Percentiles rank a stretch among this genome's conserved stretches.
Evolutionary conservation across 257 asterid species (phyloP).

Genomic region (Plectranthus barbatus): DNA sequence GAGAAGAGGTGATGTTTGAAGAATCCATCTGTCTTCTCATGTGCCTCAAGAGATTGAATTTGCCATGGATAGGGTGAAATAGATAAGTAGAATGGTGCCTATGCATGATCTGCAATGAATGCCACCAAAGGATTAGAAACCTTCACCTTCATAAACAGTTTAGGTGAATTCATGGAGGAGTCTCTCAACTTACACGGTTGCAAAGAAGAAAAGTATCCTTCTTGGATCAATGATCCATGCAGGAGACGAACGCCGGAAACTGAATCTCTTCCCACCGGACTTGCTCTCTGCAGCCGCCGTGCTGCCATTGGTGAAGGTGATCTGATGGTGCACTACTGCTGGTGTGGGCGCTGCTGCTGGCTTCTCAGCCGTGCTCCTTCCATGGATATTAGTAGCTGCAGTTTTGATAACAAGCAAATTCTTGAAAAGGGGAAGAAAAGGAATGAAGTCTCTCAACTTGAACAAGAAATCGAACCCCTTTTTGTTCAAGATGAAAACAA

Average conservation of each 20-base stretch:
- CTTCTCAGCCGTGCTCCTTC: conserved; percentile 67
- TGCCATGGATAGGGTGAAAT: conserved; percentile 41
- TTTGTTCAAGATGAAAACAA: no score
- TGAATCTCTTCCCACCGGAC: conserved; percentile 27
- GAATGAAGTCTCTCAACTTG: no score
- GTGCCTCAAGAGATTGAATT: conserved; percentile 8
- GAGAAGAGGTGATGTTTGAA: conserved; percentile 1
- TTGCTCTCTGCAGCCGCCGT: conserved; percentile 29
- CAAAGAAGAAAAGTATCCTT: conserved; percentile 68
- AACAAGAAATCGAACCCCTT: no score
- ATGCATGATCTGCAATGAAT: conserved; percentile 43
- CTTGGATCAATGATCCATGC: conserved; percentile 32
- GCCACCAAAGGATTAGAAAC: background rate
- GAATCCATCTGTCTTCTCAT: conserved; percentile 14
- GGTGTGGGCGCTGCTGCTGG: conserved; percentile 20
- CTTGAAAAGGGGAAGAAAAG: no score
- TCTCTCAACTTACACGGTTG: conserved; percentile 49
- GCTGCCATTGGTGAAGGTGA: conserved; percentile 44
- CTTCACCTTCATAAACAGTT: background rate
- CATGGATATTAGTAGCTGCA: conserved; percentile 52
- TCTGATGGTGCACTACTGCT: conserved; percentile 49
- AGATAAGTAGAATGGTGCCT: conserved; percentile 59
- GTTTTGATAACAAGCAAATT: conserved; percentile 17
- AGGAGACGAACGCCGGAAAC: conserved; percentile 48
- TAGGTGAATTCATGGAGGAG: no score